These are phyloP conservation scores for Zarea fungicola DNA, from an alignment of 2,329 filamentous ascomycete species.

Conservation along the genomic window DNA sequence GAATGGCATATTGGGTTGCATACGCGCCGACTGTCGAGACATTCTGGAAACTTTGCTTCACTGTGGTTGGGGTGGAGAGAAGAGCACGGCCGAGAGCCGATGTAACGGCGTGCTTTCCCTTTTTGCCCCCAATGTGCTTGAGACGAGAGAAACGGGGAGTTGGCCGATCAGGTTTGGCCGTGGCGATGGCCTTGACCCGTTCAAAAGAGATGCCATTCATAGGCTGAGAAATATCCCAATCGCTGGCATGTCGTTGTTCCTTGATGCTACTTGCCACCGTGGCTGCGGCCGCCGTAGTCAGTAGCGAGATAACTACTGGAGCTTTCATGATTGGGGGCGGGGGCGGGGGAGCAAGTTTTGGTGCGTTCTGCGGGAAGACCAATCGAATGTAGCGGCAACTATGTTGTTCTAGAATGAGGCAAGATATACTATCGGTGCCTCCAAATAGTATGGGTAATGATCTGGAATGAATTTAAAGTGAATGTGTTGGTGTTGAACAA, in stretches of 20 bases:
- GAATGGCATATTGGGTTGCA: constrained; percentile 38
- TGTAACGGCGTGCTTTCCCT: constrained; percentile 23
- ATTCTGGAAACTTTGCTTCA: constrained; percentile 29
- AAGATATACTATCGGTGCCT: constrained; percentile 5
- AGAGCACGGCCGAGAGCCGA: constrained; percentile 25
- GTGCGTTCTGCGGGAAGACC: too few relatives aligned
- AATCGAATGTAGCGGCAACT: background rate
- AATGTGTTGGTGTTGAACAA: constrained; percentile 1
- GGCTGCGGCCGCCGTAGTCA: background rate
- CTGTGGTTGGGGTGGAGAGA: constrained; percentile 14
- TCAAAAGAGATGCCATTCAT: constrained; percentile 36
- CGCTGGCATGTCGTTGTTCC: constrained; percentile 12
- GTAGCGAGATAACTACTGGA: constrained; percentile 1
- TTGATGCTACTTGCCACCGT: background rate
- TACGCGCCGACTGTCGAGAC: constrained; percentile 32
- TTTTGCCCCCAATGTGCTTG: constrained; percentile 23
- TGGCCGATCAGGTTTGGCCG: constrained; percentile 24
- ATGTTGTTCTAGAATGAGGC: constrained; percentile 5
- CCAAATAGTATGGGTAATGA: constrained; percentile 9
- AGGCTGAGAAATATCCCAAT: constrained; percentile 30
- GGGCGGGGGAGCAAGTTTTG: background rate
- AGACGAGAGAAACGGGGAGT: constrained; percentile 30
- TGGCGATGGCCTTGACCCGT: constrained; percentile 24
- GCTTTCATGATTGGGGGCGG: constrained; percentile 3
- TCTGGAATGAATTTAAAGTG: constrained; percentile 6